Evolutionary conservation across 148 eudicot genomes (phyloP).

Genomic region (Rhododendron ferrugineum): DNA sequence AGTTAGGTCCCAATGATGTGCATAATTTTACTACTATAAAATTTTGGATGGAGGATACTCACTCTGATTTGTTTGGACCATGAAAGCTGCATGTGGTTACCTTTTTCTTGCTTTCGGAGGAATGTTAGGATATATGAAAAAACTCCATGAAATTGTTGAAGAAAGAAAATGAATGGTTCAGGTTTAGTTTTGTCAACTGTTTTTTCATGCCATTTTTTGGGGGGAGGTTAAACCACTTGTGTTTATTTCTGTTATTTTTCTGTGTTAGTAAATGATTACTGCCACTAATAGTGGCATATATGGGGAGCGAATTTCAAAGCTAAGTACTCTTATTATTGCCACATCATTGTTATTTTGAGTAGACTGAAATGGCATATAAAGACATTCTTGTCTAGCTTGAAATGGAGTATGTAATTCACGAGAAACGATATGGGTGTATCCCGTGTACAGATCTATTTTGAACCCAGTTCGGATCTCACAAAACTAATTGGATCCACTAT

Average conservation of each 20-base stretch:
- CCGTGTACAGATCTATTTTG: too few species aligned
- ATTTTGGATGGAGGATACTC: conserved; percentile 21
- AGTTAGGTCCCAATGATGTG: conserved; percentile 10
- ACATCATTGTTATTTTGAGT: conserved; percentile 23
- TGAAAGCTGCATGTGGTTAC: conserved; percentile 23
- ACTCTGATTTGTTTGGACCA: conserved; percentile 22
- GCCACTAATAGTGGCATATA: neutral
- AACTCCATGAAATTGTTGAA: too few species aligned
- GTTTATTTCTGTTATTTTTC: conserved; percentile 7
- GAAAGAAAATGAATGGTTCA: too few species aligned
- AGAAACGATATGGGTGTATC: too few species aligned
- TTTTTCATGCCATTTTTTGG: neutral
- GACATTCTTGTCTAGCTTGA: neutral
- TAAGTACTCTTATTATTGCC: conserved; percentile 26
- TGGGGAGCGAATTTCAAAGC: neutral
- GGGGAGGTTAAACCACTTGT: conserved; percentile 16
- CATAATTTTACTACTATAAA: neutral
- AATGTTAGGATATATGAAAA: too few species aligned
- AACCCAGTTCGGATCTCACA: too few species aligned
- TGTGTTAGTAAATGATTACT: conserved; percentile 1
- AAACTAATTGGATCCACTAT: too few species aligned
- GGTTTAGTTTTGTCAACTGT: too few species aligned
- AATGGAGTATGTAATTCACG: neutral
- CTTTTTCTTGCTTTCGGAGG: conserved; percentile 5
- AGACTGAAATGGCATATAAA: neutral